phyloP scores from a whole-genome alignment of 352 stramenopile genomes.

The Globisporangium cylindrosporum region DNA sequence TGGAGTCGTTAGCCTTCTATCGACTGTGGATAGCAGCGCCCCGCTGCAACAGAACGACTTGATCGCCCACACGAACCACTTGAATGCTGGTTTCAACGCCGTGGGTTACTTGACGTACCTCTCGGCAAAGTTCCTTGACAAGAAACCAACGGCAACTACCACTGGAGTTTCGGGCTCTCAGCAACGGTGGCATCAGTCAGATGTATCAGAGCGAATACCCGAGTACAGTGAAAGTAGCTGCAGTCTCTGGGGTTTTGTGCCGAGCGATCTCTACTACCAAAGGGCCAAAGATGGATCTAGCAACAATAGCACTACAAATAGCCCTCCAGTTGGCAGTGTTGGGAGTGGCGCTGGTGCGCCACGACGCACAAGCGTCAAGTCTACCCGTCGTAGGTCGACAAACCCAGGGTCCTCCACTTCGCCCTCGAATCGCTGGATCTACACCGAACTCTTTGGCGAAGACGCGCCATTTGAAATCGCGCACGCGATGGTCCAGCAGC shows the following conservation, averaged over 20 bases:
- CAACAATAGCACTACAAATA: neutral
- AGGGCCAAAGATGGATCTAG: neutral
- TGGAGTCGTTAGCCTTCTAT: neutral
- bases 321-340: neutral
- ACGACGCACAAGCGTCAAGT: slow-evolving; percentile 19
- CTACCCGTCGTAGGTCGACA: slow-evolving; percentile 18
- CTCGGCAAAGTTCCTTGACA: slow-evolving; percentile 6
- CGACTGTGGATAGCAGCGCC: neutral
- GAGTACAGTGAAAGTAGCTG: neutral
- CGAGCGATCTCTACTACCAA: slow-evolving; percentile 27
- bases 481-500: slow-evolving; percentile 22
- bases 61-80: neutral
- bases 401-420: neutral
- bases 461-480: slow-evolving; percentile 16
- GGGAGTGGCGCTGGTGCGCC: neutral
- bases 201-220: neutral
- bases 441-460: slow-evolving; percentile 43
- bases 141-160: neutral
- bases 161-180: neutral
- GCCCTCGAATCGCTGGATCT: slow-evolving; percentile 34
- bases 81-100: slow-evolving; percentile 6
- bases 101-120: slow-evolving; percentile 2
- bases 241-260: slow-evolving; percentile 28
- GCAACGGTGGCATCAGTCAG: neutral
- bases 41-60: neutral